Percentiles rank a stretch among this genome's conserved stretches.
These are phyloP conservation scores for Tetrahymena borealis DNA, from an alignment of 73 alveolate genomes.

Conservation along the genomic window DNA sequence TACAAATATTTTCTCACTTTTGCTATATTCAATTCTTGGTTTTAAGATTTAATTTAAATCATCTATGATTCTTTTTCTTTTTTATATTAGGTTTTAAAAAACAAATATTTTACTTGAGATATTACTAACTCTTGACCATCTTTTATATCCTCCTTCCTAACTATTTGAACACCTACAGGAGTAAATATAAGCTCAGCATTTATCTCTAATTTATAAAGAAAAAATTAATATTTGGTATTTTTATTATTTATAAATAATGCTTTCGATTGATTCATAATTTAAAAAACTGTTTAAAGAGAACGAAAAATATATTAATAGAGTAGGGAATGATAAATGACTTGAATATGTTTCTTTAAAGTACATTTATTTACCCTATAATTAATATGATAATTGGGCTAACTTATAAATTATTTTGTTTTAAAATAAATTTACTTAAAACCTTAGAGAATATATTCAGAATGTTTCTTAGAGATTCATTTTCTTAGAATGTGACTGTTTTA, in stretches of 20 bases:
- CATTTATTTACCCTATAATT: no score
- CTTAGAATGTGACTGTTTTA: background rate
- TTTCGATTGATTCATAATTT: no score
- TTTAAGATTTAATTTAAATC: background rate
- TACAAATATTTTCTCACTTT: no score
- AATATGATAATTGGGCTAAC: no score
- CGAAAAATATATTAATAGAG: no score
- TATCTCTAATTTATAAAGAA: background rate
- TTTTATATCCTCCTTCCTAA: background rate
- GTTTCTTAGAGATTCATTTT: background rate
- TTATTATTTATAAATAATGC: background rate
- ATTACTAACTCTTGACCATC: background rate
- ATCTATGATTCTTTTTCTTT: background rate
- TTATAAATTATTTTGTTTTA: background rate
- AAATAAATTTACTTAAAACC: background rate
- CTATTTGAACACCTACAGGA: background rate
- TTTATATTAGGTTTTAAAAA: background rate
- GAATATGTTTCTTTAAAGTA: no score
- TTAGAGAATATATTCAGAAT: background rate
- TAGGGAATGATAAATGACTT: no score
- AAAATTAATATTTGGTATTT: no score
- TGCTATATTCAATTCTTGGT: no score
- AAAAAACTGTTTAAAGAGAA: no score
- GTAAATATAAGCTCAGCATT: background rate
- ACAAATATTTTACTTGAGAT: background rate